phyloP scores from a whole-genome alignment of 768 basidiomycete genomes.

The Royoungia palumana region DNA sequence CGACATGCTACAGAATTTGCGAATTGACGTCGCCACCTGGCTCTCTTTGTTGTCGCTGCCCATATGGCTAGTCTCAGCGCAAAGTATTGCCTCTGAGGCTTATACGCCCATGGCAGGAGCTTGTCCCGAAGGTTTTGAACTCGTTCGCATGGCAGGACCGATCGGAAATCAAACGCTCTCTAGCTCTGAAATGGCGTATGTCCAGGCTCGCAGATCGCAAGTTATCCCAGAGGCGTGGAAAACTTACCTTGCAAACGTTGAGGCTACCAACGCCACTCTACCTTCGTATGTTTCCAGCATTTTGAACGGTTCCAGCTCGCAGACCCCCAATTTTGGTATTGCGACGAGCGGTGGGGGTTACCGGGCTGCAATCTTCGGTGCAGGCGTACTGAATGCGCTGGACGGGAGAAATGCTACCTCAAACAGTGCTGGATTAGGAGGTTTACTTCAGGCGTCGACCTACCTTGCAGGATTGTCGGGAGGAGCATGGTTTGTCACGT shows the following conservation, averaged over 20 bases:
- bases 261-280: slow-evolving; percentile 26
- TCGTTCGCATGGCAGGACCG: slow-evolving; percentile 30
- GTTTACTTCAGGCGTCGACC: slow-evolving; percentile 49
- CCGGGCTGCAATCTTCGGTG: slow-evolving; percentile 53
- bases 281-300: slow-evolving; percentile 37
- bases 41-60: slow-evolving; percentile 6
- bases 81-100: slow-evolving; percentile 23
- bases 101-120: slow-evolving; percentile 21
- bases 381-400: slow-evolving; percentile 47
- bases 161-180: slow-evolving; percentile 34
- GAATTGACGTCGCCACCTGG: slow-evolving; percentile 3
- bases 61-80: slow-evolving; percentile 13
- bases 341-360: slow-evolving; percentile 57
- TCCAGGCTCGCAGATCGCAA: slow-evolving; percentile 30
- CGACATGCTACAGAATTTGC: not conserved
- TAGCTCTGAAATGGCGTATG: slow-evolving; percentile 35
- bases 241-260: slow-evolving; percentile 37
- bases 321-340: slow-evolving; percentile 42
- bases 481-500: slow-evolving; percentile 38
- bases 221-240: slow-evolving; percentile 41
- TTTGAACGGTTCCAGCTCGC: slow-evolving; percentile 14
- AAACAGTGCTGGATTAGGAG: slow-evolving; percentile 41
- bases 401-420: slow-evolving; percentile 48
- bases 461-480: slow-evolving; percentile 54
- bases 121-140: slow-evolving; percentile 24